A percentile compares a stretch with the other conserved stretches of the same genome.
phyloP scores from a whole-genome alignment of 495 filamentous ascomycete genomes.

The Aspergillus avenaceus region DNA sequence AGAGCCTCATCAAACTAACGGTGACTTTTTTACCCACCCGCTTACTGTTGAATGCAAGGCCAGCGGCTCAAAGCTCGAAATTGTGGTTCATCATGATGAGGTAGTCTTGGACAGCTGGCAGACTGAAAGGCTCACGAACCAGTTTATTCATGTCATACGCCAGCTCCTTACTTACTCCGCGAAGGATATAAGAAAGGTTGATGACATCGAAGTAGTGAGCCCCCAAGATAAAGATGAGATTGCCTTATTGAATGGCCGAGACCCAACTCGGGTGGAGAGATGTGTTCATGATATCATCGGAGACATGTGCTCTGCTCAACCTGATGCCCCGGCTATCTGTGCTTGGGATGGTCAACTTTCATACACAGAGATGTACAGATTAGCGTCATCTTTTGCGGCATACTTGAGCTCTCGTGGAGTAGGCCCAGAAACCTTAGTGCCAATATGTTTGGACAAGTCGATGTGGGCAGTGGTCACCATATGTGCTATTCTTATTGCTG shows the following conservation, averaged over 20 bases:
- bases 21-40: slow-evolving; percentile 48
- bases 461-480: slow-evolving; percentile 50
- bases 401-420: slow-evolving; percentile 45
- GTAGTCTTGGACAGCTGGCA: slow-evolving; percentile 34
- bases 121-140: slow-evolving; percentile 26
- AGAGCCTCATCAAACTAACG: slow-evolving; percentile 41
- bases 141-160: slow-evolving; percentile 31
- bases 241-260: slow-evolving; percentile 28
- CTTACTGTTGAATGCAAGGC: slow-evolving; percentile 45
- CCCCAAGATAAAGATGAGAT: slow-evolving; percentile 31
- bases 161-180: slow-evolving; percentile 29
- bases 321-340: slow-evolving; percentile 33
- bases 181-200: slow-evolving; percentile 22
- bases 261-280: slow-evolving; percentile 25
- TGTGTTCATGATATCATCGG: slow-evolving; percentile 47
- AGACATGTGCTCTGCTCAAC: slow-evolving; percentile 21
- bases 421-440: slow-evolving; percentile 44
- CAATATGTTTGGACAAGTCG: slow-evolving; percentile 56
- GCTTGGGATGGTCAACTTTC: slow-evolving; percentile 44
- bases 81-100: slow-evolving; percentile 37
- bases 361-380: slow-evolving; percentile 32
- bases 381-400: slow-evolving; percentile 32
- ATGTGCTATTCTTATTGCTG: slow-evolving; percentile 51
- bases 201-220: slow-evolving; percentile 30
- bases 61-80: slow-evolving; percentile 20